Conservation (phyloP, 345 rosid genomes). For the Kandelia obovata region DNA sequence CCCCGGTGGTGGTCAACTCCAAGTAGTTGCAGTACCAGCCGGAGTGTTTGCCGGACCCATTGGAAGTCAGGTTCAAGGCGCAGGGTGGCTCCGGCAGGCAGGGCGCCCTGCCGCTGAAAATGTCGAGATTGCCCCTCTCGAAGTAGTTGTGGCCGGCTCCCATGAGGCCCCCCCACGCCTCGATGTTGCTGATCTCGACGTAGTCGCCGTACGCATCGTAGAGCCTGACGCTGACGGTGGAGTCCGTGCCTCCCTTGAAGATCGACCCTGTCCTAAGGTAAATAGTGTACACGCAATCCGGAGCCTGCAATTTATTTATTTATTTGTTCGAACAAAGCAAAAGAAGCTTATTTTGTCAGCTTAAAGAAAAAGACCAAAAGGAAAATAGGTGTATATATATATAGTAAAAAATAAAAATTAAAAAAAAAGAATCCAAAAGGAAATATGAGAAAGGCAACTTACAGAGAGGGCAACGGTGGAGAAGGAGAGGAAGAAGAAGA, state of each 20-base stretch:
- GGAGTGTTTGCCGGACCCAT: constrained; percentile 65
- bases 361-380: no score
- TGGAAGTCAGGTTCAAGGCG: constrained; percentile 68
- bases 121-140: constrained; percentile 89
- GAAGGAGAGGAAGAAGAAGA: constrained; percentile 27
- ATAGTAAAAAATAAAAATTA: neutral
- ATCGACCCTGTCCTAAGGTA: constrained; percentile 74
- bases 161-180: constrained; percentile 91
- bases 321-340: no score
- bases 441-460: constrained; percentile 13
- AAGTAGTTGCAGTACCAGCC: constrained; percentile 94
- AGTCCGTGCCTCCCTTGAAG: constrained; percentile 79
- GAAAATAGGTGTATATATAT: no score
- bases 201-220: constrained; percentile 43
- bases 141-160: constrained; percentile 59
- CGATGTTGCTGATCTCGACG: constrained; percentile 44
- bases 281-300: constrained; percentile 53
- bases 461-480: constrained; percentile 17
- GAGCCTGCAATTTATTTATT: constrained; percentile 24
- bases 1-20: constrained; percentile 61
- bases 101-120: constrained; percentile 68
- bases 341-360: neutral
- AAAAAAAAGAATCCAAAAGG: neutral
- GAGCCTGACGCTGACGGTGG: constrained; percentile 51
- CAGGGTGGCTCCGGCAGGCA: constrained; percentile 58